Evolutionary conservation across 2,329 filamentous ascomycete genomes (phyloP).

Genomic region (Hortaea sp.): DNA sequence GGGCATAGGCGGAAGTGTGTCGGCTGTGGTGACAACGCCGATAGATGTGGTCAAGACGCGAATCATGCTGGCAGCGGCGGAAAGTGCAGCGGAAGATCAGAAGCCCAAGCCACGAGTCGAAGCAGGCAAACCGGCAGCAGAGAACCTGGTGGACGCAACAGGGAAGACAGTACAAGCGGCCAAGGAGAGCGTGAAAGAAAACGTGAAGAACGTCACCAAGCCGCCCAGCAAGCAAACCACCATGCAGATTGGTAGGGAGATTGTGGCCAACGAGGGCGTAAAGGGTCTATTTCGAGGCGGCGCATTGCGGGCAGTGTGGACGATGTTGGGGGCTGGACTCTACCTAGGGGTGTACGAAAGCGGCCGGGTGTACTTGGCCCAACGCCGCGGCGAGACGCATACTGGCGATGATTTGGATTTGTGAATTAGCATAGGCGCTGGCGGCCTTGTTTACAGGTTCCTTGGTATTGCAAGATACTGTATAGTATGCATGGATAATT

Average conservation of each 20-base stretch:
- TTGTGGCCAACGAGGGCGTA: slow-evolving; percentile 57
- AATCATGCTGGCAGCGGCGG: slow-evolving; percentile 64
- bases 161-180: slow-evolving; percentile 27
- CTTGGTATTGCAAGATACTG: neutral
- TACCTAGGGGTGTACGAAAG: slow-evolving; percentile 83
- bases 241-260: slow-evolving; percentile 52
- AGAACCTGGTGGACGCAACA: slow-evolving; percentile 29
- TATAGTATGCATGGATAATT: neutral
- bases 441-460: neutral
- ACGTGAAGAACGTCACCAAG: slow-evolving; percentile 24
- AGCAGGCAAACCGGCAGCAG: slow-evolving; percentile 12
- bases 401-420: neutral
- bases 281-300: slow-evolving; percentile 70
- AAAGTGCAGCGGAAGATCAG: slow-evolving; percentile 19
- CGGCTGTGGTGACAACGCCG: slow-evolving; percentile 76
- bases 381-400: slow-evolving; percentile 29
- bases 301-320: slow-evolving; percentile 65
- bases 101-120: slow-evolving; percentile 1
- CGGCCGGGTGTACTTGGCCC: slow-evolving; percentile 48
- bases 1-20: slow-evolving; percentile 60
- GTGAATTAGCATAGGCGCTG: neutral
- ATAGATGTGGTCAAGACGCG: slow-evolving; percentile 84
- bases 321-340: slow-evolving; percentile 68
- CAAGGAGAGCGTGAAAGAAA: slow-evolving; percentile 21
- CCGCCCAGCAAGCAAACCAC: slow-evolving; percentile 30